Evolutionary conservation across 2,329 filamentous ascomycete genomes (phyloP).

Genomic region (Nemania serpens): DNA sequence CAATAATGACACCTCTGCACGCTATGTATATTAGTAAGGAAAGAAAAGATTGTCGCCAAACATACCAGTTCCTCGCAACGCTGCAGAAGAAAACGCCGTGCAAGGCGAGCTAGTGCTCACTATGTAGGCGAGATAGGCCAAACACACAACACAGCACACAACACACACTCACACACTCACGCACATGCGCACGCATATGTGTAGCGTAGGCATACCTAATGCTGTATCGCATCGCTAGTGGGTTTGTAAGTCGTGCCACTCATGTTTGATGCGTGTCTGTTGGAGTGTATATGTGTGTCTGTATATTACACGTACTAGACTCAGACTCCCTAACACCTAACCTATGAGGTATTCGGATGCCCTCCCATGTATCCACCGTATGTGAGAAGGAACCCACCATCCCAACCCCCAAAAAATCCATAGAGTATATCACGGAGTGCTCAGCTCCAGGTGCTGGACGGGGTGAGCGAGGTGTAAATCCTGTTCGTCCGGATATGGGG

Average conservation of each 20-base stretch:
- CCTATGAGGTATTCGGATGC: no score
- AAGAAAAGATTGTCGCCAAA: not conserved
- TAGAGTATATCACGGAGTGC: conserved; percentile 20
- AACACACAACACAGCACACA: no score
- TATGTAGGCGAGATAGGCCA: no score
- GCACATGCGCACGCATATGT: not conserved
- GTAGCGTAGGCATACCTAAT: no score
- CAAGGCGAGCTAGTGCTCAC: not conserved
- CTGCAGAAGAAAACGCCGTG: not conserved
- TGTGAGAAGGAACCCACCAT: not conserved
- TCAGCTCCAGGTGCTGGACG: conserved; percentile 13
- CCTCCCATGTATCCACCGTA: not conserved
- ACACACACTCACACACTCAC: conserved; percentile 10
- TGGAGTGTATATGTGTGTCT: conserved; percentile 1
- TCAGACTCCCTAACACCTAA: no score
- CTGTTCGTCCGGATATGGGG: not conserved
- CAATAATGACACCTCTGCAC: not conserved
- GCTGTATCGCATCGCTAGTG: conserved; percentile 19
- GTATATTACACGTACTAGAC: not conserved
- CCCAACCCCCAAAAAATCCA: not conserved
- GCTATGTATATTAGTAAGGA: not conserved
- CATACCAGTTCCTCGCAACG: conserved; percentile 9
- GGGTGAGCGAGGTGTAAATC: not conserved
- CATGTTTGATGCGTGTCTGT: not conserved
- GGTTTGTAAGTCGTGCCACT: conserved; percentile 13